These are phyloP conservation scores for Sapria himalayana DNA, from an alignment of 345 rosid species.

Conservation along the genomic window DNA sequence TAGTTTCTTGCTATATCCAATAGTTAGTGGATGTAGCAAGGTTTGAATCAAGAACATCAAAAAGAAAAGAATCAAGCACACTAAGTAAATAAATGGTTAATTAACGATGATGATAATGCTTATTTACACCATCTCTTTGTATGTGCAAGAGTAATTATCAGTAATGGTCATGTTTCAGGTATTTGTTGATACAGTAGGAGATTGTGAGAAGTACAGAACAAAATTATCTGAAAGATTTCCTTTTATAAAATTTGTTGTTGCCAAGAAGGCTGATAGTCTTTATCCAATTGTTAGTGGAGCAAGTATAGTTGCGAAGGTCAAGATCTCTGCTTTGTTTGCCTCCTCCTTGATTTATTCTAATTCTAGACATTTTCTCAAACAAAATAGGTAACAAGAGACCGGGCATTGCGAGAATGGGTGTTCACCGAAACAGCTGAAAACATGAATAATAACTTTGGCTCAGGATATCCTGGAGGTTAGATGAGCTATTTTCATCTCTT, in stretches of 20 bases:
- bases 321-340: neutral
- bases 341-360: neutral
- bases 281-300: conserved; percentile 94
- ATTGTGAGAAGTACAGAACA: conserved; percentile 59
- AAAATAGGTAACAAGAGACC: conserved; percentile 71
- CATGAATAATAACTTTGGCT: conserved; percentile 56
- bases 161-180: conserved; percentile 47
- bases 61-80: no score
- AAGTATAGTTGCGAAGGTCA: conserved; percentile 94
- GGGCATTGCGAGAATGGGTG: conserved; percentile 65
- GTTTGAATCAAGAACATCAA: no score
- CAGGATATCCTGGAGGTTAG: conserved; percentile 99
- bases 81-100: no score
- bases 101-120: no score
- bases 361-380: conserved; percentile 7
- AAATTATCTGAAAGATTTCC: conserved; percentile 69
- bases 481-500: no score
- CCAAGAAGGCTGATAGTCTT: conserved; percentile 95
- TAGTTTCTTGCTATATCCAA: no score
- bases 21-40: no score
- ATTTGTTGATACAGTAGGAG: conserved; percentile 86
- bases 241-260: conserved; percentile 61
- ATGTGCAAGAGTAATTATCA: no score
- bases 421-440: conserved; percentile 63
- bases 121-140: no score